Conservation (phyloP, 2,329 filamentous ascomycete species). For the Arachnopeziza araneosa region DNA sequence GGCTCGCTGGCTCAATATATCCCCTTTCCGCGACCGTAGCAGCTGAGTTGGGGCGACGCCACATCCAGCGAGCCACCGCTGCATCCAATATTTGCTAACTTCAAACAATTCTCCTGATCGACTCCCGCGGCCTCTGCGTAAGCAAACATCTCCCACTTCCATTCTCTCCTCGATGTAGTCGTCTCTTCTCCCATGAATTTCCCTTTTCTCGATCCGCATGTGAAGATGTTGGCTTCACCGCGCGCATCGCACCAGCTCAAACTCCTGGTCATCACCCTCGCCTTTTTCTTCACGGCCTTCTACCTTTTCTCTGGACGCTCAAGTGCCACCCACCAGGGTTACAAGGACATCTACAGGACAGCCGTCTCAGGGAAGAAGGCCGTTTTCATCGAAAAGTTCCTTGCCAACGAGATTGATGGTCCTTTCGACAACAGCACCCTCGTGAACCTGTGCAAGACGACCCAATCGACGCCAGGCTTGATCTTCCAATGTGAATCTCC, state of each 20-base stretch:
- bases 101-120: too few species aligned
- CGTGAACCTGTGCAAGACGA: conserved; percentile 30
- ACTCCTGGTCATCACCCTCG: conserved; percentile 2
- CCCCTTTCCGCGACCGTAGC: too few species aligned
- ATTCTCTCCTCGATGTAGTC: neutral
- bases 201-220: neutral
- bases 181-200: neutral
- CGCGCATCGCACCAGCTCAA: neutral
- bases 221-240: neutral
- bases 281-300: neutral
- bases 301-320: conserved; percentile 2
- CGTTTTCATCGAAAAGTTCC: conserved; percentile 5
- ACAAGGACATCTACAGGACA: neutral
- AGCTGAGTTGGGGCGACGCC: too few species aligned
- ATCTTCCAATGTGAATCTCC: conserved; percentile 39
- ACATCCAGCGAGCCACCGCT: too few species aligned
- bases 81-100: too few species aligned
- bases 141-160: neutral
- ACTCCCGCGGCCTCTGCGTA: neutral
- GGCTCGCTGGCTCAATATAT: too few species aligned
- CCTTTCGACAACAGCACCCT: conserved; percentile 12
- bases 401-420: conserved; percentile 14
- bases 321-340: neutral
- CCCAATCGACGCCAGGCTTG: conserved; percentile 36
- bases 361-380: conserved; percentile 3